A percentile compares a stretch with the other conserved stretches of the same genome.
These are phyloP conservation scores for Spathaspora sp. DNA, from an alignment of 805 yeast species.

Conservation along the genomic window DNA sequence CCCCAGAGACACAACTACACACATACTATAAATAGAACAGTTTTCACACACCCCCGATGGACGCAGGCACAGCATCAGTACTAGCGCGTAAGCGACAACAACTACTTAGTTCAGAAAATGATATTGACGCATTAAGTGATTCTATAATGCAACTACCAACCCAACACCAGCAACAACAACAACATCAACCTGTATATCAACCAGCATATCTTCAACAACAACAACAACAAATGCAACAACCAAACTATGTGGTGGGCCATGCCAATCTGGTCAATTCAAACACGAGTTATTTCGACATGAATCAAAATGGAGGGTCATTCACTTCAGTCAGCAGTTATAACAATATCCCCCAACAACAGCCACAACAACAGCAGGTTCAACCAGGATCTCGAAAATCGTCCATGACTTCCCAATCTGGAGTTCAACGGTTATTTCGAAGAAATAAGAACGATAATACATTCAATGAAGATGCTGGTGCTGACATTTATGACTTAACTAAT, in stretches of 20 bases:
- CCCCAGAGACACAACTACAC: not conserved
- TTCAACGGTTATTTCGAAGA: constrained; percentile 42
- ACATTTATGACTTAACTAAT: constrained; percentile 35
- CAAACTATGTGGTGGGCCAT: not conserved
- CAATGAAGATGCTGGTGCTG: constrained; percentile 16
- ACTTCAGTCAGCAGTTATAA: constrained; percentile 8
- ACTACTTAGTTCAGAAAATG: constrained; percentile 27
- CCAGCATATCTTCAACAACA: constrained; percentile 5
- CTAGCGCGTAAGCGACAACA: constrained; percentile 30
- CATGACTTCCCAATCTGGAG: constrained; percentile 34
- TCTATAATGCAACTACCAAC: constrained; percentile 11
- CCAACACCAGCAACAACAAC: constrained; percentile 8
- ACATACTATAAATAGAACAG: not conserved
- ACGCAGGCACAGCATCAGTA: constrained; percentile 19
- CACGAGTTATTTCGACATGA: constrained; percentile 1
- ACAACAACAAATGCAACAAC: not conserved
- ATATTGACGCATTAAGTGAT: constrained; percentile 18
- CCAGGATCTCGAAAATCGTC: constrained; percentile 31
- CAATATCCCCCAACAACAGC: not conserved
- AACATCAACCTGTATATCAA: constrained; percentile 2
- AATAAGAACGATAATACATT: constrained; percentile 21
- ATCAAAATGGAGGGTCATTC: not conserved
- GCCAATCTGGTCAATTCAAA: constrained; percentile 2
- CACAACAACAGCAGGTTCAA: not conserved
- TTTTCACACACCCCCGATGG: constrained; percentile 11